Conservation (phyloP, 495 filamentous ascomycete genomes). For the Aspergillus nidulans region DNA sequence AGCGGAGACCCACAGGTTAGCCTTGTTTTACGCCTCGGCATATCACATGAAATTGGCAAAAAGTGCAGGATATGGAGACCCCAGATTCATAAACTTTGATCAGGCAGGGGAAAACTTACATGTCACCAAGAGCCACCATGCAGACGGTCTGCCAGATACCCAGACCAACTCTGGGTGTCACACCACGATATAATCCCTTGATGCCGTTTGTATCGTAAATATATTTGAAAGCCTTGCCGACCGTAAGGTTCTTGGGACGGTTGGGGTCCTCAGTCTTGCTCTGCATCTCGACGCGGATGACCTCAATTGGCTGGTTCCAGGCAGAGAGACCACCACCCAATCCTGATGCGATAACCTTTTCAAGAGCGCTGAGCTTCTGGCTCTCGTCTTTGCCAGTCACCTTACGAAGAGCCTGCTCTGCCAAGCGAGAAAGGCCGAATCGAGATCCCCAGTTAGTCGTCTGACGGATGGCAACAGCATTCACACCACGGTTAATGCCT, state of each 20-base stretch:
- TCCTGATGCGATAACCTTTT: slow-evolving; percentile 87
- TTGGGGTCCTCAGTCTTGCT: slow-evolving; percentile 97
- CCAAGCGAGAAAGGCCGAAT: slow-evolving; percentile 87
- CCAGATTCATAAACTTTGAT: background rate
- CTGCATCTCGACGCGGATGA: slow-evolving; percentile 99
- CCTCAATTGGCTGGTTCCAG: slow-evolving; percentile 99
- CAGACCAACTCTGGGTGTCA: slow-evolving; percentile 87
- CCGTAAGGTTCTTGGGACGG: slow-evolving; percentile 96
- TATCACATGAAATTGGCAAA: slow-evolving; percentile 12
- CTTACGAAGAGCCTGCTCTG: slow-evolving; percentile 81
- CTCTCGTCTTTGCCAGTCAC: slow-evolving; percentile 74
- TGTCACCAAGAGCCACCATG: slow-evolving; percentile 99
- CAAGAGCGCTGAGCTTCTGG: slow-evolving; percentile 67
- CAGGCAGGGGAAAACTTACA: slow-evolving; percentile 57
- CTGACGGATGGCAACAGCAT: slow-evolving; percentile 95
- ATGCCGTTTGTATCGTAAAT: slow-evolving; percentile 87
- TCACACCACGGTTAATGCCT: slow-evolving; percentile 97
- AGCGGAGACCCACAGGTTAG: slow-evolving; percentile 36
- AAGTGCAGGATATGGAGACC: background rate
- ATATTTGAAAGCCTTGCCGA: slow-evolving; percentile 86
- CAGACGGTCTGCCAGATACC: slow-evolving; percentile 99
- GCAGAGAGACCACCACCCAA: slow-evolving; percentile 90
- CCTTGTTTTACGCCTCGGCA: slow-evolving; percentile 23
- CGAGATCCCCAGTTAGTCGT: slow-evolving; percentile 99
- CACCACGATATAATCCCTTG: slow-evolving; percentile 92